phyloP scores from a whole-genome alignment of 805 yeast species.

The Lipomyces lipofer region DNA sequence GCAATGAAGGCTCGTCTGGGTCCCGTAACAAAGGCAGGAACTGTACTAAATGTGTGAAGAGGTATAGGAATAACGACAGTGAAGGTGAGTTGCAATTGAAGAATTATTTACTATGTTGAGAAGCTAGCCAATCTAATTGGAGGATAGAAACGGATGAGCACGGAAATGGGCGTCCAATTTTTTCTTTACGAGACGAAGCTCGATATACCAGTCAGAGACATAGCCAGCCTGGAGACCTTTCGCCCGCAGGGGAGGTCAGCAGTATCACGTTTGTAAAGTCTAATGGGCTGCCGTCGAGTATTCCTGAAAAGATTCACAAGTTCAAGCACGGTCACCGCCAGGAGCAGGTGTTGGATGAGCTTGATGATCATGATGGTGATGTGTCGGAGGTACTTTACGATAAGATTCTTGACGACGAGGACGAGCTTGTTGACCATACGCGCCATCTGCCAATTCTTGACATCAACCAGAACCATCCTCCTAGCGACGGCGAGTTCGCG shows the following conservation, averaged over 20 bases:
- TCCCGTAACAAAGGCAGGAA: too few relatives aligned
- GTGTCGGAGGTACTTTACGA: constrained; percentile 13
- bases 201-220: constrained; percentile 2
- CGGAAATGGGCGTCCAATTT: too few relatives aligned
- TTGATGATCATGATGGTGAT: constrained; percentile 2
- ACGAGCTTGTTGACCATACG: constrained; percentile 19
- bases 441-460: constrained; percentile 14
- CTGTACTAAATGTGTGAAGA: too few relatives aligned
- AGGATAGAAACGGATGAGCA: too few relatives aligned
- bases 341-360: background rate
- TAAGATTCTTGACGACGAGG: constrained; percentile 27
- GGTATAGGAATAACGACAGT: too few relatives aligned
- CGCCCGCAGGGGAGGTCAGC: background rate
- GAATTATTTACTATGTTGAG: too few relatives aligned
- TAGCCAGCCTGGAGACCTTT: background rate
- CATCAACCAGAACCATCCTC: too few relatives aligned
- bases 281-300: background rate
- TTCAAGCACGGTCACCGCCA: background rate
- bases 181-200: constrained; percentile 24
- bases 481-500: background rate
- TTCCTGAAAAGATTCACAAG: background rate
- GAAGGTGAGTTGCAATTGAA: too few relatives aligned
- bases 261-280: constrained; percentile 12
- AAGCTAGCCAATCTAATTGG: too few relatives aligned
- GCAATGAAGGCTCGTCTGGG: too few relatives aligned